Percentiles rank a stretch among this genome's conserved stretches.
Conservation (phyloP, 441 rosid genomes). For the Cnidoscolus chayamansa region DNA sequence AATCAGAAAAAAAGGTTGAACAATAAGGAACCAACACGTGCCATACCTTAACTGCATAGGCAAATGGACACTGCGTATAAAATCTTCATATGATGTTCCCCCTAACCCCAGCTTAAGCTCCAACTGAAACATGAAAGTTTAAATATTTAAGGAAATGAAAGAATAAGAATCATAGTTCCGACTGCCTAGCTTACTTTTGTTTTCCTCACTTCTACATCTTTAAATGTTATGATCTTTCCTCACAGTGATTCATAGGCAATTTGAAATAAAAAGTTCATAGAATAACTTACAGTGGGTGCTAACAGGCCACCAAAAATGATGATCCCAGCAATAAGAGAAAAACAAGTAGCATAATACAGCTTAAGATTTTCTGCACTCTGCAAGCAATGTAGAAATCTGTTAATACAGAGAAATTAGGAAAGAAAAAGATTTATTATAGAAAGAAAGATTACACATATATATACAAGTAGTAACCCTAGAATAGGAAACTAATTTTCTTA, state of each 20-base stretch:
- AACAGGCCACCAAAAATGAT: constrained; percentile 91
- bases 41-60: constrained; percentile 92
- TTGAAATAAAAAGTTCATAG: background rate
- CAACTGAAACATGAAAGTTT: constrained; percentile 46
- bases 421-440: no score
- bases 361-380: constrained; percentile 84
- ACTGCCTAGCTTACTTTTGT: background rate
- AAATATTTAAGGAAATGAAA: background rate
- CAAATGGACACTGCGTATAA: constrained; percentile 64
- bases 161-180: background rate
- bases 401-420: no score
- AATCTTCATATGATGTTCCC: constrained; percentile 89
- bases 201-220: background rate
- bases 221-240: background rate
- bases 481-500: no score
- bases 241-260: background rate
- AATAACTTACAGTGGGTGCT: constrained; percentile 73
- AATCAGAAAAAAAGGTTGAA: background rate
- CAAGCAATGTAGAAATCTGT: constrained; percentile 13
- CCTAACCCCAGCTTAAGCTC: constrained; percentile 94
- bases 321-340: constrained; percentile 83
- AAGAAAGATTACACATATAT: no score
- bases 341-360: constrained; percentile 79
- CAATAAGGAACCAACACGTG: background rate
- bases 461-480: no score